A percentile compares a stretch with the other conserved stretches of the same genome.
Evolutionary conservation across 164 flowering plant genomes (phyloP).

Genomic region (Liquidambar formosana): DNA sequence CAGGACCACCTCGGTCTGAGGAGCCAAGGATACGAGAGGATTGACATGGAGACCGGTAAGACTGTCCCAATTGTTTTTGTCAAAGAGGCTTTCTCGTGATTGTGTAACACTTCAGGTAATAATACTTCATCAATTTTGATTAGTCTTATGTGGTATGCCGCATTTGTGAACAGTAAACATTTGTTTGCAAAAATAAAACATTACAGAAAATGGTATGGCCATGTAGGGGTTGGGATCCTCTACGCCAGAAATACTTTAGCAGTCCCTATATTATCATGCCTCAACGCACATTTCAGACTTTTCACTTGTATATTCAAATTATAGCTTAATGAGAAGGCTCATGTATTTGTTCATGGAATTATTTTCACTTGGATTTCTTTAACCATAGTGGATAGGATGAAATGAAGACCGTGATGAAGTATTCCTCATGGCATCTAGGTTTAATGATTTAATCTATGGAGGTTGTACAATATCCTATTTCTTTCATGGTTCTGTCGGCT

Average conservation of each 20-base stretch:
- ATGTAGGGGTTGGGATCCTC: too few species aligned
- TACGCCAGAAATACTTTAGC: too few species aligned
- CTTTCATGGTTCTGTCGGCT: not conserved
- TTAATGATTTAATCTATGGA: not conserved
- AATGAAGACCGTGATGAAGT: not conserved
- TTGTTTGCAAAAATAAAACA: not conserved
- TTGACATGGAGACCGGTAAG: conserved; percentile 59
- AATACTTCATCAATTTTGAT: not conserved
- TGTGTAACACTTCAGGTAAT: not conserved
- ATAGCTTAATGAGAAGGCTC: not conserved
- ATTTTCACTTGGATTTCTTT: not conserved
- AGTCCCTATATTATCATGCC: not conserved
- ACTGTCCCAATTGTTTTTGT: not conserved
- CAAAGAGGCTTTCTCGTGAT: not conserved
- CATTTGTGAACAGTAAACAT: not conserved
- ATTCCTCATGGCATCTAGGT: not conserved
- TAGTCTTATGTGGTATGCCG: not conserved
- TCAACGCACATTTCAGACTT: too few species aligned
- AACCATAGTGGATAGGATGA: not conserved
- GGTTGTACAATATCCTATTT: not conserved
- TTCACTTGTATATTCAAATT: not conserved
- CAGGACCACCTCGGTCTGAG: conserved; percentile 68
- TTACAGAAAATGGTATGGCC: too few species aligned
- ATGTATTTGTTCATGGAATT: not conserved
- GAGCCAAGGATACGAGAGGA: conserved; percentile 86